Evolutionary conservation across 2,329 filamentous ascomycete genomes (phyloP), one percentile per base, ranked within the genome.

Genomic region (Cryoendolithus antarcticus): DNA sequence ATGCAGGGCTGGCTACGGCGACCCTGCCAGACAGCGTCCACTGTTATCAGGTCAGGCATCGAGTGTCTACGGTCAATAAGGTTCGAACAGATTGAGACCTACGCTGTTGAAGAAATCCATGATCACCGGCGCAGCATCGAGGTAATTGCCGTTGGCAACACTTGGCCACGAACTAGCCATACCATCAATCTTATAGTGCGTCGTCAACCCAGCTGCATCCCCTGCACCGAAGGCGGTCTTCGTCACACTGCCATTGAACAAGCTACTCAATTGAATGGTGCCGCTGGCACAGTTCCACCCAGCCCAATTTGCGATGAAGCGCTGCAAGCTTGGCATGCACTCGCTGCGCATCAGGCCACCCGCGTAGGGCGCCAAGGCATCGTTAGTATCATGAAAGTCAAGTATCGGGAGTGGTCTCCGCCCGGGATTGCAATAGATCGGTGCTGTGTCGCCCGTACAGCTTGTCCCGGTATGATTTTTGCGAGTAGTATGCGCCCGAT

Each of bases 401-500:
- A 66, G 48, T 9, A 65, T 46, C 1, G 60, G 65, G 31, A 62
- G 56, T 30, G 60, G 57, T 31, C 28, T 46, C 24, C 46, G 39
- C 15, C 45, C 47, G 5, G 24, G 24, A 29, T 42, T 44, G 41
- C 51, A 53, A 3, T 39, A 30, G 34, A 47, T 36, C 4, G 40
- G 15, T 6, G 49, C 44, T 7, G 43, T 44, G 5, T 29, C 21
- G 8, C 35, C 32, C 13, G 45, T 33, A 32, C 48, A 50, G 27
- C 34, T 39, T 6, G 21, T 28, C 15, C 15, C 15, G 15, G 10
- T 40, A 34, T 9, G 38, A 40, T 10, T 42, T 42, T 1, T 35
- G 39, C 21, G 47, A 45, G 44, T 70, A 69, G 38, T 59, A 65
- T 5, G 64, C 67, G 5, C 62, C 67, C 1, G 64, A 63, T 9